These are phyloP conservation scores for Tetracladium marchalianum DNA, from an alignment of 495 filamentous ascomycete species.

Conservation along the genomic window DNA sequence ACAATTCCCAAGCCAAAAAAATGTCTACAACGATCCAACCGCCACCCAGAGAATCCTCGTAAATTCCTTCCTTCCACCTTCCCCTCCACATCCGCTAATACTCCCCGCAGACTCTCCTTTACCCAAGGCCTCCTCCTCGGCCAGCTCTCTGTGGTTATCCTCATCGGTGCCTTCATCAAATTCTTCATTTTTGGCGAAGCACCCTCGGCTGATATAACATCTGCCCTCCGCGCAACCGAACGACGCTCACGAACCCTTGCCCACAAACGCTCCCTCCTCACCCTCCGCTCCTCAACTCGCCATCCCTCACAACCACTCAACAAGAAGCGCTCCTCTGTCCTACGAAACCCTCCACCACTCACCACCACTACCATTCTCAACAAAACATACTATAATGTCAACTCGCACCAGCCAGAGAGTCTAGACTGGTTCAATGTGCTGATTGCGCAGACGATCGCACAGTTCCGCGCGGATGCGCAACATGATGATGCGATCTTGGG, in stretches of 20 bases:
- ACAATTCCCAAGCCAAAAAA: too few relatives aligned
- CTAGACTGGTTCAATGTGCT: constrained; percentile 99
- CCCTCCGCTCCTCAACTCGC: constrained; percentile 31
- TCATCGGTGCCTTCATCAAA: constrained; percentile 93
- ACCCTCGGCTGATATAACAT: constrained; percentile 67
- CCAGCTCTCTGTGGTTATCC: constrained; percentile 80
- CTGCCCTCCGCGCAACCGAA: constrained; percentile 56
- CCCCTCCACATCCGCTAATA: constrained; percentile 3
- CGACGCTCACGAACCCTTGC: constrained; percentile 53
- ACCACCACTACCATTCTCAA: constrained; percentile 85
- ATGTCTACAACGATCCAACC: too few relatives aligned
- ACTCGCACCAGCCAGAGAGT: constrained; percentile 95
- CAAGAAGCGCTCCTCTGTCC: constrained; percentile 66
- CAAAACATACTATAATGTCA: constrained; percentile 97
- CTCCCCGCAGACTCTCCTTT: constrained; percentile 60
- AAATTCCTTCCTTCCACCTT: not conserved
- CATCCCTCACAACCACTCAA: constrained; percentile 32
- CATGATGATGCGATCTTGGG: constrained; percentile 88
- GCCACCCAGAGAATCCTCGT: constrained; percentile 1
- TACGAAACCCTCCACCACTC: constrained; percentile 53
- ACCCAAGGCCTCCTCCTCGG: constrained; percentile 89
- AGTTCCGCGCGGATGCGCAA: constrained; percentile 82
- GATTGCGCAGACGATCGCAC: constrained; percentile 92
- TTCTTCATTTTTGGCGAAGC: constrained; percentile 99
- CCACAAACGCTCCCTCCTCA: constrained; percentile 58